Percentiles rank a stretch among this genome's conserved stretches.
Conservation (phyloP, 2,329 filamentous ascomycete genomes). For the Penicillium sp. region DNA sequence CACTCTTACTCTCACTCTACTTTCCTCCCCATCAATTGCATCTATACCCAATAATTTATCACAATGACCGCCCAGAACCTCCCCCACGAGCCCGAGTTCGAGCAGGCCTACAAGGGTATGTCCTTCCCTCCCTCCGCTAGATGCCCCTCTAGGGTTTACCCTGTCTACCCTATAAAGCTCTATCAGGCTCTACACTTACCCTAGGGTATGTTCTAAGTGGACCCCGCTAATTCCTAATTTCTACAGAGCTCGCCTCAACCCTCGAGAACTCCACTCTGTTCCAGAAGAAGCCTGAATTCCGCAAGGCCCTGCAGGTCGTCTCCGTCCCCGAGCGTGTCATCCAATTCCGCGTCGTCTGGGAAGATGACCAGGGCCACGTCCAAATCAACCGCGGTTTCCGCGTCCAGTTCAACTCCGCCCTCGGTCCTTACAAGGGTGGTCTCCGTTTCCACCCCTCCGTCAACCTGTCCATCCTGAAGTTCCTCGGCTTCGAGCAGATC, state of each 20-base stretch:
- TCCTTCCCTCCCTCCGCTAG: conserved; percentile 17
- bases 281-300: conserved; percentile 92
- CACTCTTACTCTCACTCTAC: conserved; percentile 14
- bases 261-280: conserved; percentile 94
- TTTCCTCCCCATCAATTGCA: conserved; percentile 12
- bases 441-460: conserved; percentile 83
- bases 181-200: conserved; percentile 1
- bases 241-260: conserved; percentile 84
- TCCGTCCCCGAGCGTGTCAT: conserved; percentile 93
- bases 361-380: conserved; percentile 82
- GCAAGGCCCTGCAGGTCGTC: conserved; percentile 83
- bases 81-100: conserved; percentile 90
- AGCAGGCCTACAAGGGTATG: conserved; percentile 95
- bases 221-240: conserved; percentile 16
- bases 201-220: too few species aligned
- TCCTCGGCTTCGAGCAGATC: conserved; percentile 98
- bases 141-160: not conserved
- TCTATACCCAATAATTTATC: conserved; percentile 10
- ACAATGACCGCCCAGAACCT: conserved; percentile 74
- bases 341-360: conserved; percentile 97
- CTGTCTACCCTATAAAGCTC: conserved; percentile 3
- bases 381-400: conserved; percentile 95
- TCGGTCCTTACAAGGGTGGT: conserved; percentile 98
- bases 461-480: conserved; percentile 78
- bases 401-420: conserved; percentile 97